Evolutionary conservation across 2,329 filamentous ascomycete genomes (phyloP), one percentile per base, ranked within the genome.

Genomic region (Ilyonectria destructans): DNA sequence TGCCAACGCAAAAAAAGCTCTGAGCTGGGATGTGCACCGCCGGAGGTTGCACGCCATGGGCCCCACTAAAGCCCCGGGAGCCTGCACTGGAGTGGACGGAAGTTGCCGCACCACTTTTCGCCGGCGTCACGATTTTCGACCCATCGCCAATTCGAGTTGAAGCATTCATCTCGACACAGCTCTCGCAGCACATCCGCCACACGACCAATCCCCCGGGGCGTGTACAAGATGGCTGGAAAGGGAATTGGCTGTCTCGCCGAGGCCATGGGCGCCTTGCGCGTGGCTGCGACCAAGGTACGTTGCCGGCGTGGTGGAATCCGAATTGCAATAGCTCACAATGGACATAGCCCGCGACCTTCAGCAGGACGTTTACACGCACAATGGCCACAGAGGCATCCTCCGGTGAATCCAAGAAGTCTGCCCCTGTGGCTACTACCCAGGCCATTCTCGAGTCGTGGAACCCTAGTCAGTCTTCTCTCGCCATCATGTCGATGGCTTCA

Each of bases 341-440:
- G n/a, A 23, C 29, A 54, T 79, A 84, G 78, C 78, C 80, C 60
- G 81, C 73, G 51, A 65, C 70, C n/a, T 43, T 78, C 12, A 72
- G 80, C 74, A 84, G 77, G 75, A 78, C 81, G n/a, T 85, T 87
- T 63, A 80, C 84, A 57, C 83, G 88, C 66, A 85, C 87, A 71
- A 88, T 90, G 84, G 88, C 89, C 43, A 89, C 89, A 58, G 85
- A 87, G 65, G 79, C 83, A 10, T 77, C 84, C 7, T 31, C 63
- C 12, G 76, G 83, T 29, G 79, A 82, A 4, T 73, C 74, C 23
- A 80, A 81, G 49, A 84, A 82, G 65, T 77, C 75, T 15, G 77
- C 78, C 10, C 33, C 26, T 21, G 21, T 40, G 21, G 69, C 52
- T 1, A 76, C 65, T 7, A 33, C 74, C 69, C 82, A 78, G 69